A percentile compares a stretch with the other conserved stretches of the same genome.
These are phyloP conservation scores for Penicillium italicum DNA, from an alignment of 2,329 filamentous ascomycete species.

Conservation along the genomic window DNA sequence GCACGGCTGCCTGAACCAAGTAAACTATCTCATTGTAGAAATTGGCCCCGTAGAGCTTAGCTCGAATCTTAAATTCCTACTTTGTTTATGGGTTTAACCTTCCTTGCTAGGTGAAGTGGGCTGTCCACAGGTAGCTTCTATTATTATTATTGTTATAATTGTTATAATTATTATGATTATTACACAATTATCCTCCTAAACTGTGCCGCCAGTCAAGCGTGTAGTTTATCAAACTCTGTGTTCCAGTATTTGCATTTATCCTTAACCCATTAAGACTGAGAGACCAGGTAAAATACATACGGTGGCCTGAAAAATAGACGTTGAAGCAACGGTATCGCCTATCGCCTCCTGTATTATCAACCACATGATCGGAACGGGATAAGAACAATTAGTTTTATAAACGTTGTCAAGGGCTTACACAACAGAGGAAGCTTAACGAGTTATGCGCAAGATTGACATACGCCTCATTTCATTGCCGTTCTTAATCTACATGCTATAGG, in stretches of 20 bases:
- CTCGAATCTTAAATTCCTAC: neutral
- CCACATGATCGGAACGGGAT: conserved; percentile 26
- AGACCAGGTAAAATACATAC: neutral
- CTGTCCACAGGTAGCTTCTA: neutral
- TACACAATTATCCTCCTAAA: neutral
- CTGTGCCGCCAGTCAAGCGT: neutral
- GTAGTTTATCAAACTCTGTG: neutral
- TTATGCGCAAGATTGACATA: conserved; percentile 56
- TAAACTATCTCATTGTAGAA: neutral
- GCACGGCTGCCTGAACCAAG: too few species aligned
- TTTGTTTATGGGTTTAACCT: neutral
- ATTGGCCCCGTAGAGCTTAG: neutral
- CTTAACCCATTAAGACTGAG: too few species aligned
- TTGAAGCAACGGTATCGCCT: conserved; percentile 10
- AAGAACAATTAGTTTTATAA: conserved; percentile 40
- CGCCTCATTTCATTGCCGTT: conserved; percentile 56
- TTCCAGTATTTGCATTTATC: neutral
- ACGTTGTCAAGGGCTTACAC: conserved; percentile 22
- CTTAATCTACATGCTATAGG: conserved; percentile 57
- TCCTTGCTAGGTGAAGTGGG: neutral
- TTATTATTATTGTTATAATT: conserved; percentile 6
- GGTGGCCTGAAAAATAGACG: conserved; percentile 6
- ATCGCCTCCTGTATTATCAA: conserved; percentile 10
- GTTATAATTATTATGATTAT: conserved; percentile 6
- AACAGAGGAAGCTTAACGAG: conserved; percentile 26